Evolutionary conservation across 164 flowering plant genomes (phyloP).

Genomic region (Vitis riparia): DNA sequence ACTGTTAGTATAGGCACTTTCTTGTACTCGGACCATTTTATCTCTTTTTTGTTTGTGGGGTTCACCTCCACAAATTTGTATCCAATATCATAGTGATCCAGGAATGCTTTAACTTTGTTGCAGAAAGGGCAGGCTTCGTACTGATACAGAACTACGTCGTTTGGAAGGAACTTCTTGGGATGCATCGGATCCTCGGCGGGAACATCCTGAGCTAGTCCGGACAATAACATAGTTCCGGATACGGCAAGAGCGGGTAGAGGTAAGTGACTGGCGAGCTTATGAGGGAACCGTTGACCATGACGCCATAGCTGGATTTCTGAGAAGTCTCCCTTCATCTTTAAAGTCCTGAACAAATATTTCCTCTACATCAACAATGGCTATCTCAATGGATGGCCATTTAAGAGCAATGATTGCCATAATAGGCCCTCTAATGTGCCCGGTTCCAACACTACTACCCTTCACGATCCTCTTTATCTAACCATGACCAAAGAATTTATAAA

Average conservation of each 20-base stretch:
- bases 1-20: conserved; percentile 88
- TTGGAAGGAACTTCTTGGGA: conserved; percentile 36
- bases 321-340: too few relatives aligned
- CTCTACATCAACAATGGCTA: too few relatives aligned
- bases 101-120: conserved; percentile 91
- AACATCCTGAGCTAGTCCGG: conserved; percentile 38
- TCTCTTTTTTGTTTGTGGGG: conserved; percentile 91
- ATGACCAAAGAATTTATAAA: too few relatives aligned
- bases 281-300: conserved; percentile 2
- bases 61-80: conserved; percentile 95
- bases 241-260: conserved; percentile 20
- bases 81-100: conserved; percentile 82
- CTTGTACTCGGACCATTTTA: conserved; percentile 94
- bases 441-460: too few relatives aligned
- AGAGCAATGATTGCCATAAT: too few relatives aligned
- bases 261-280: conserved; percentile 8
- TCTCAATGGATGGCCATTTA: too few relatives aligned
- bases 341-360: too few relatives aligned
- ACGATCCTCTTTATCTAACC: too few relatives aligned
- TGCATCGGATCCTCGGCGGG: conserved; percentile 55
- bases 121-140: conserved; percentile 99
- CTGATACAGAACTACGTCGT: conserved; percentile 90
- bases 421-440: too few relatives aligned
- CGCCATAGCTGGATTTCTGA: too few relatives aligned
- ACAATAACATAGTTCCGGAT: conserved; percentile 49